Evolutionary conservation across 2,329 filamentous ascomycete species (phyloP), one percentile per base, ranked within the genome.

Genomic region (Nemania sp.): DNA sequence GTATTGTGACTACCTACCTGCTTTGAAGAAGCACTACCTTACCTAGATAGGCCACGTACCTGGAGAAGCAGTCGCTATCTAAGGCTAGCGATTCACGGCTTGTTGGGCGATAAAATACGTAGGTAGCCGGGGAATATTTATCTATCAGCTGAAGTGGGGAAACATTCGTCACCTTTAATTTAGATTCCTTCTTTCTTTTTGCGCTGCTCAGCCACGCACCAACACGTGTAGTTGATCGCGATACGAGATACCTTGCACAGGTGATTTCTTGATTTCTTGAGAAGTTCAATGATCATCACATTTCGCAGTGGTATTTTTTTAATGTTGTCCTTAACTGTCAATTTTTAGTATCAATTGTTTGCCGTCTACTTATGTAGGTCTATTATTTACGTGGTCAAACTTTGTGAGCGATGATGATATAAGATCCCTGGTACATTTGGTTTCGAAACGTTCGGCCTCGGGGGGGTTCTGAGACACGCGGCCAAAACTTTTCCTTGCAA

Each of bases 101-200:
- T 55, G 15, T 55, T 35, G 35, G 24, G 62, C 56, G 52, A 68
- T 55, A 59, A 20, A 57, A n/a, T n/a, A n/a, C n/a, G n/a, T 38
- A 20, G 18, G 29, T 18, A 53, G 55, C 26, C 13, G 26, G 13
- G 55, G 20, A 35, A 65, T 20, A 18, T 32, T 57, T 26, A 20
- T 59, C 29, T 24, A 53, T 53, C 22, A 29, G 63, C 43, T 49
- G 26, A 41, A 66, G 63, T 64, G 63, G 64, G 55, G 56, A 64
- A 45, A 60, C 18, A 51, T 63, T 66, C 55, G 61, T 69, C 63
- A 69, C 49, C 55, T 66, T 57, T 64, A 63, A 66, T 67, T 64
- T 67, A 47, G 59, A 56, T 57, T 18, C n/a, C 15, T 55, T 53
- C 27, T 58, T 35, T 45, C 18, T 51, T 67, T 57, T 38, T 24